Percentiles rank a stretch among this genome's conserved stretches.
Evolutionary conservation across 176 grass and related monocot genomes (phyloP).

Genomic region (Rhipidocladum racemiflorum): DNA sequence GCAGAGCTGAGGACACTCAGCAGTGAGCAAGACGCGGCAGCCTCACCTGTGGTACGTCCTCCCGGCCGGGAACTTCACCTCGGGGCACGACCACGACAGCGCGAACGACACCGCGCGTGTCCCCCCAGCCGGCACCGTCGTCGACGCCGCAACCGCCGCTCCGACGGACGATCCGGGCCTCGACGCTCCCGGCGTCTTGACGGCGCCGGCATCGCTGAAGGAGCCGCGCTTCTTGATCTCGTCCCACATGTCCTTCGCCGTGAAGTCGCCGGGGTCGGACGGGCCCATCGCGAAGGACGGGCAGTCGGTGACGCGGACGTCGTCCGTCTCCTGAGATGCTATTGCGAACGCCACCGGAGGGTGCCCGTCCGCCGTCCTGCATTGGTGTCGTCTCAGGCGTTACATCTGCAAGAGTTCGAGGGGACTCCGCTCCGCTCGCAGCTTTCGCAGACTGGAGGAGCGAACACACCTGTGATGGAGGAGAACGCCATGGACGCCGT

Average conservation of each 20-base stretch:
- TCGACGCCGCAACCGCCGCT: conserved; percentile 67
- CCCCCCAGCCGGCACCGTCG: conserved; percentile 43
- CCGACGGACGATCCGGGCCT: conserved; percentile 70
- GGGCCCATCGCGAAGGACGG: conserved; percentile 62
- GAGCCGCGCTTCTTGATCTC: conserved; percentile 56
- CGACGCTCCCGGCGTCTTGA: conserved; percentile 30
- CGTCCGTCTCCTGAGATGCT: conserved; percentile 61
- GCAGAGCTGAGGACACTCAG: background rate
- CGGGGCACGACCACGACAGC: conserved; percentile 82
- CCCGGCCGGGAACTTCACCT: conserved; percentile 72
- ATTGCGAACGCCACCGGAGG: conserved; percentile 84
- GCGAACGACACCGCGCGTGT: conserved; percentile 65
- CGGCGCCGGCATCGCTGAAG: conserved; percentile 37
- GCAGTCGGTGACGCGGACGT: conserved; percentile 63
- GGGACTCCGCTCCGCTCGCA: background rate
- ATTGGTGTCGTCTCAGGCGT: conserved; percentile 5
- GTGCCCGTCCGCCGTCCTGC: conserved; percentile 49
- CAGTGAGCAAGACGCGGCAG: background rate
- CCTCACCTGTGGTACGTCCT: conserved; percentile 76
- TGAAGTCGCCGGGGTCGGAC: conserved; percentile 48
- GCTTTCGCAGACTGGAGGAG: background rate
- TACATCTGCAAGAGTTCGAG: background rate
- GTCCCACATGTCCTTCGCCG: conserved; percentile 71
- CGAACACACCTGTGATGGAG: conserved; percentile 68
- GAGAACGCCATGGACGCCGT: conserved; percentile 75